phyloP scores from a whole-genome alignment of 345 rosid species.

The Gossypium sturtianum region DNA sequence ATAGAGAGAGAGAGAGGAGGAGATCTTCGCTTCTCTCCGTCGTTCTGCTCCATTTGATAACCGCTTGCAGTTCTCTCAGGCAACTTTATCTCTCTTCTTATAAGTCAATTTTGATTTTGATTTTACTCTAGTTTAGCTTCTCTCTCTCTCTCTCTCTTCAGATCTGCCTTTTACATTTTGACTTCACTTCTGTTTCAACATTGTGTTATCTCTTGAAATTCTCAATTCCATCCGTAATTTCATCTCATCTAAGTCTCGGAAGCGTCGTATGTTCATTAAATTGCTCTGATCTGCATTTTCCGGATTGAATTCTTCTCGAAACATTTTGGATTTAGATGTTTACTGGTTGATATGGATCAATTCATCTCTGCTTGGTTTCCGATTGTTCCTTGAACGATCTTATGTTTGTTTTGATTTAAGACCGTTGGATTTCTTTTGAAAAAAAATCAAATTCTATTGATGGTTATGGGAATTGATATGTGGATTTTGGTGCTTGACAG shows the following conservation, averaged over 20 bases:
- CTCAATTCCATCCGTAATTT: background rate
- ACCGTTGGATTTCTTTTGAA: background rate
- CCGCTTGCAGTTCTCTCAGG: constrained; percentile 15
- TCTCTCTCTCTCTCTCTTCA: background rate
- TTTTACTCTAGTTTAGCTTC: background rate
- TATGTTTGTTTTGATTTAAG: background rate
- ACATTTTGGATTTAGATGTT: background rate
- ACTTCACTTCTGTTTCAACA: background rate
- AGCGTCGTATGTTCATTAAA: background rate
- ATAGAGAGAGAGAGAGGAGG: background rate
- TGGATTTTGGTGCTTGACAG: constrained; percentile 14
- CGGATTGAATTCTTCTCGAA: background rate
- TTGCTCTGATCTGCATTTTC: background rate
- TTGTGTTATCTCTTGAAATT: background rate
- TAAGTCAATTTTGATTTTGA: background rate
- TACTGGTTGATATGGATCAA: background rate
- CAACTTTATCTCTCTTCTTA: background rate
- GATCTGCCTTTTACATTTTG: background rate
- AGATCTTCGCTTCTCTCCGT: constrained; percentile 17
- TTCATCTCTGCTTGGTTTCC: background rate
- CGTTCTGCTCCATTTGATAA: background rate
- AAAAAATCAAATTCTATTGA: background rate
- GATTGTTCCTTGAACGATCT: background rate
- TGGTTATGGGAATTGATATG: background rate
- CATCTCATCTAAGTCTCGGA: constrained; percentile 1